Evolutionary conservation across 495 filamentous ascomycete species (phyloP).

Genomic region (Neurospora cerealis): DNA sequence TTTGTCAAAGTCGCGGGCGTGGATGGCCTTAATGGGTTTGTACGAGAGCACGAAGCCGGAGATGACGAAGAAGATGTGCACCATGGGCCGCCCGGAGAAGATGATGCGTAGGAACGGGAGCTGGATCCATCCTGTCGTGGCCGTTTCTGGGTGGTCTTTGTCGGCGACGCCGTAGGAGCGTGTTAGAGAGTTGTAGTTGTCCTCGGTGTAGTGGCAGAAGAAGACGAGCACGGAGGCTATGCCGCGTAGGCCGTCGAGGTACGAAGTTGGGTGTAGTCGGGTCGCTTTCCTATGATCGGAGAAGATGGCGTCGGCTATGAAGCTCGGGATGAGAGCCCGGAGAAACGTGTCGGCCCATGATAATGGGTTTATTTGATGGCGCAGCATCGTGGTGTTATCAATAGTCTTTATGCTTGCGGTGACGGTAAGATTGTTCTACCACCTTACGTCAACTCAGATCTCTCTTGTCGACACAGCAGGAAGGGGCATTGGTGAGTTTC

Average conservation of each 20-base stretch:
- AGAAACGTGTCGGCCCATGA: conserved; percentile 8
- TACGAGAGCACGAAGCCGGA: conserved; percentile 60
- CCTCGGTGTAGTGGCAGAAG: conserved; percentile 38
- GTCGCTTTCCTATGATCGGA: conserved; percentile 18
- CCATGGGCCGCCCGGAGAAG: conserved; percentile 58
- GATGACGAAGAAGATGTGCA: conserved; percentile 65
- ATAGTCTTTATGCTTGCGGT: background rate
- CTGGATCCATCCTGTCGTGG: conserved; percentile 39
- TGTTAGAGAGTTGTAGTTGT: conserved; percentile 26
- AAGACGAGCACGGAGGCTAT: conserved; percentile 46
- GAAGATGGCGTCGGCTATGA: conserved; percentile 21
- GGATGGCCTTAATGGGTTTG: conserved; percentile 52
- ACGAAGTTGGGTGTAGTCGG: conserved; percentile 36
- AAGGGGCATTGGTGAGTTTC: background rate
- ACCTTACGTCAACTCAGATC: background rate
- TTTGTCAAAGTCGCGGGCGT: conserved; percentile 32
- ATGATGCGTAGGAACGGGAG: conserved; percentile 54
- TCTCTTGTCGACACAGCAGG: background rate
- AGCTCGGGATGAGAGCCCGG: conserved; percentile 20
- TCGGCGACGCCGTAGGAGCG: conserved; percentile 38
- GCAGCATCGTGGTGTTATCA: background rate
- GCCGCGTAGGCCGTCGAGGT: conserved; percentile 46
- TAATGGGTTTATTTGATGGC: background rate
- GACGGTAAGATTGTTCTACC: background rate
- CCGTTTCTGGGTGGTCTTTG: conserved; percentile 12